Base-by-base conservation (phyloP, 768 basidiomycete genomes). In the Pleurotus sapidus region DNA sequence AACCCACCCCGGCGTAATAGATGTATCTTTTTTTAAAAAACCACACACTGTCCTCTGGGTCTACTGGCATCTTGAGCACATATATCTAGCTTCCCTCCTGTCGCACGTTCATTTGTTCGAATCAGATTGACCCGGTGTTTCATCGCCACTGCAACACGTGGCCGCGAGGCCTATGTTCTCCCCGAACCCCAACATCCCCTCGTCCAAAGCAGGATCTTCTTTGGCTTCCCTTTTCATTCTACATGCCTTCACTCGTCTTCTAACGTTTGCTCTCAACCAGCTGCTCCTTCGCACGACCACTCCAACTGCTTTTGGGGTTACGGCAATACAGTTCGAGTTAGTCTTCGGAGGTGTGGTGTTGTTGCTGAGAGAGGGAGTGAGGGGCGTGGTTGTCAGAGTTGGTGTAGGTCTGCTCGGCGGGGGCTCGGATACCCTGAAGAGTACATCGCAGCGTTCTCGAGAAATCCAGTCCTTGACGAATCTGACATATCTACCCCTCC, bases 281-380 rank as follows among this genome's bases (percentile, higher is more conserved):
- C 82, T 84, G 0, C 79, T 98, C 11, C 77, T 98, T 40, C 86
- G 93, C 0, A 77, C 95, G 25, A 87, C 89, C 2, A 87, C 93
- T 0, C 95, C 95, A 0, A 82, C 83, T 34, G 89, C 88, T 12
- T 95, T 93, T 67, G 89, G 96, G 8, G 94, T 91, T 0, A 94
- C 93, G 14, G 84, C 93, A 0, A 90, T 99, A 60, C 95, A 97
- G 65, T 94, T 98, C 70, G 97, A 98, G 68, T 83, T 98, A 24
- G 67, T 98, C 23, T 80, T 91, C 46, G 91, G 88, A 63, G 94
- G 94, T 9, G 91, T 95, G 64, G 77, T 98, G 45, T 98, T 98
- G 70, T 78, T 98, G 6, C 88, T 89, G 34, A 80, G 97, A n/a
- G 97, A 99, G 70, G 96, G 95, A 15, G 82, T 98, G 6, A 81